Evolutionary conservation across 2,329 filamentous ascomycete genomes (phyloP).

Genomic region (Aureobasidium sp.): DNA sequence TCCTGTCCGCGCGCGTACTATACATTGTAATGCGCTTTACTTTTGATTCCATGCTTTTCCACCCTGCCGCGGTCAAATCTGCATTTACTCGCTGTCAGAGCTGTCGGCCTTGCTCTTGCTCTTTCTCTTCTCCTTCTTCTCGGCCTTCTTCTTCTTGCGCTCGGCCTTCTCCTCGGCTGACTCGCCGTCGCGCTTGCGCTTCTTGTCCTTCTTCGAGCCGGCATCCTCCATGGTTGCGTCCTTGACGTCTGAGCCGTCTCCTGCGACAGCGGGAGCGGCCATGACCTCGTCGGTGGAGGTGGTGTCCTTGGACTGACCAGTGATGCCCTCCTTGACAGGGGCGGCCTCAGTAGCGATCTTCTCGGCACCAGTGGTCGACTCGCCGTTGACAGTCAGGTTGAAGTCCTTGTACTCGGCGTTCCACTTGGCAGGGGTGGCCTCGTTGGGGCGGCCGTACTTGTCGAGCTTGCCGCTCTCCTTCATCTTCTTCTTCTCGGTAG

Average conservation of each 20-base stretch:
- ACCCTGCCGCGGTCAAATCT: neutral
- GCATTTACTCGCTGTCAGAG: constrained; percentile 35
- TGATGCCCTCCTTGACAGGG: constrained; percentile 30
- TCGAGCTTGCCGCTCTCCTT: constrained; percentile 97
- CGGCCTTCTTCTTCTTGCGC: constrained; percentile 64
- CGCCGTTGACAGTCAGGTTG: constrained; percentile 43
- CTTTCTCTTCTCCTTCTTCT: constrained; percentile 70
- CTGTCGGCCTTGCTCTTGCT: constrained; percentile 35
- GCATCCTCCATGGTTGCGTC: constrained; percentile 20
- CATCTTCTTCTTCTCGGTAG: constrained; percentile 98
- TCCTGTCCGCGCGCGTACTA: constrained; percentile 13
- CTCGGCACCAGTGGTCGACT: constrained; percentile 23
- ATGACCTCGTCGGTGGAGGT: constrained; percentile 36
- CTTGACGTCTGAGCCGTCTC: constrained; percentile 19
- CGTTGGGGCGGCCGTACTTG: constrained; percentile 91
- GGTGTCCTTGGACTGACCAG: constrained; percentile 32
- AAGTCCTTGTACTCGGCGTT: constrained; percentile 89
- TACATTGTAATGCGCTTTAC: constrained; percentile 15
- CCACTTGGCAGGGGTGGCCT: constrained; percentile 91
- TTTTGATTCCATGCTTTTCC: neutral
- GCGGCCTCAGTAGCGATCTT: constrained; percentile 28
- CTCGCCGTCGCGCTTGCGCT: constrained; percentile 43
- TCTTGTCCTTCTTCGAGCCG: constrained; percentile 39
- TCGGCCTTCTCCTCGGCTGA: constrained; percentile 41
- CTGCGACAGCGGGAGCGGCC: constrained; percentile 31